Evolutionary conservation across 768 basidiomycete species (phyloP).

Genomic region (Tricholomella constricta): DNA sequence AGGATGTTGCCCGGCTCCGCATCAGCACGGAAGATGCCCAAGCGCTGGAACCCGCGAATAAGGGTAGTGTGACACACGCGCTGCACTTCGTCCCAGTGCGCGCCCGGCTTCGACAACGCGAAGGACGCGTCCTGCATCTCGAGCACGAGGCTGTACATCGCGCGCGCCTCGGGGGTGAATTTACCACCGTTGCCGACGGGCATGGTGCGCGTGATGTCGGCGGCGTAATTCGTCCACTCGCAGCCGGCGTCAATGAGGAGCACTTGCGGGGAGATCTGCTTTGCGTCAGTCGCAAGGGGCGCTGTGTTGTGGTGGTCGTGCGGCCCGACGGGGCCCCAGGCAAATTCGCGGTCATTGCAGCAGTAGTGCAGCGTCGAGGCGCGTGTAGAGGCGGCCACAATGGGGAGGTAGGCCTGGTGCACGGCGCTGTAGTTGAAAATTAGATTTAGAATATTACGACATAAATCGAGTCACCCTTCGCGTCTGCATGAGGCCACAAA

Average conservation of each 20-base stretch:
- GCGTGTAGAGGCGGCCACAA: conserved; percentile 83
- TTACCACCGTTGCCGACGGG: conserved; percentile 93
- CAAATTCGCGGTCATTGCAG: conserved; percentile 86
- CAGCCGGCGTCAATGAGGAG: conserved; percentile 94
- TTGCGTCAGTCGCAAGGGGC: conserved; percentile 43
- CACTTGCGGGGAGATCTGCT: conserved; percentile 62
- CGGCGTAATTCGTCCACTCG: conserved; percentile 66
- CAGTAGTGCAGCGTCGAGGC: conserved; percentile 95
- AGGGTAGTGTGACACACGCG: conserved; percentile 80
- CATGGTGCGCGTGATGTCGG: conserved; percentile 76
- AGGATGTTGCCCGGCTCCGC: conserved; percentile 68
- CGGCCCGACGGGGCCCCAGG: conserved; percentile 73
- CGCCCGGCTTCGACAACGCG: conserved; percentile 66
- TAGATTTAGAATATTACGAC: background rate
- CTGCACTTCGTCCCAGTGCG: conserved; percentile 91
- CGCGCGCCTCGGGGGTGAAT: conserved; percentile 78
- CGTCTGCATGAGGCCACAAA: conserved; percentile 90
- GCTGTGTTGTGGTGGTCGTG: conserved; percentile 58
- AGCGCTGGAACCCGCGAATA: conserved; percentile 75
- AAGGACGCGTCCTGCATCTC: conserved; percentile 90
- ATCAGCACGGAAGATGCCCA: conserved; percentile 84
- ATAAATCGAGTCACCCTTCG: conserved; percentile 65
- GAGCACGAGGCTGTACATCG: conserved; percentile 85
- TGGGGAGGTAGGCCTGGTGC: conserved; percentile 91
- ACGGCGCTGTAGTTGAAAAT: conserved; percentile 52